These are phyloP conservation scores for Aquanectria penicillioides DNA, from an alignment of 2,329 filamentous ascomycete genomes.

Conservation along the genomic window DNA sequence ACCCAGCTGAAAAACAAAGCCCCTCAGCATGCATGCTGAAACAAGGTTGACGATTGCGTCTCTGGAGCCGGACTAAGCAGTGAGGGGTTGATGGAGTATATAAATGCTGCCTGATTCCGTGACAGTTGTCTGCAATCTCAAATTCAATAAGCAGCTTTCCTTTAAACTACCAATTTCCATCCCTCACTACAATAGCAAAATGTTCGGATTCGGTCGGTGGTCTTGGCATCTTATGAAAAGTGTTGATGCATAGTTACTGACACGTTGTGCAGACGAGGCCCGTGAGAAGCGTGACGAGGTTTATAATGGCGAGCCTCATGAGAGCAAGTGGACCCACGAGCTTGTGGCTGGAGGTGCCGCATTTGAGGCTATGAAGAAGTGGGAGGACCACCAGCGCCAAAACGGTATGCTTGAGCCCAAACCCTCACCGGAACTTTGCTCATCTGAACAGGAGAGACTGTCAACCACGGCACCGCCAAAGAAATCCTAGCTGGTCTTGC, in stretches of 20 bases:
- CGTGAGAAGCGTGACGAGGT: slow-evolving; percentile 50
- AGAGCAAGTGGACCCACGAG: slow-evolving; percentile 77
- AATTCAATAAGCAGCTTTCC: background rate
- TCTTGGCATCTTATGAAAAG: no score
- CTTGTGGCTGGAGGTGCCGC: slow-evolving; percentile 78
- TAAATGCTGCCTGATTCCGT: background rate
- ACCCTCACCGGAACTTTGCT: background rate
- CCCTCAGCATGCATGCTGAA: no score
- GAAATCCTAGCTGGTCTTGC: slow-evolving; percentile 78
- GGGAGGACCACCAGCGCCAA: slow-evolving; percentile 77
- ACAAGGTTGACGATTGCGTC: background rate
- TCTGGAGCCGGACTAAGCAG: background rate
- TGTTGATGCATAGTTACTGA: background rate
- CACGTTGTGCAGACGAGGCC: slow-evolving; percentile 11
- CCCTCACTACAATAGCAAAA: background rate
- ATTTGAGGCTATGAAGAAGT: slow-evolving; percentile 83
- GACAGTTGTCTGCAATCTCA: background rate
- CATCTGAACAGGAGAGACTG: slow-evolving; percentile 54
- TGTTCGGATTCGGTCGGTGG: slow-evolving; percentile 24
- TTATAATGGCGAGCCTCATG: slow-evolving; percentile 56
- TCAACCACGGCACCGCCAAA: slow-evolving; percentile 81
- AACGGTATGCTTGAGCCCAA: slow-evolving; percentile 53
- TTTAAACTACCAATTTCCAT: background rate
- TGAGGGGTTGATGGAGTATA: background rate
- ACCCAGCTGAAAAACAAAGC: background rate